Percentiles rank a stretch among this genome's conserved stretches.
phyloP scores from a whole-genome alignment of 768 basidiomycete species.

The Hygrocybe coccinea region DNA sequence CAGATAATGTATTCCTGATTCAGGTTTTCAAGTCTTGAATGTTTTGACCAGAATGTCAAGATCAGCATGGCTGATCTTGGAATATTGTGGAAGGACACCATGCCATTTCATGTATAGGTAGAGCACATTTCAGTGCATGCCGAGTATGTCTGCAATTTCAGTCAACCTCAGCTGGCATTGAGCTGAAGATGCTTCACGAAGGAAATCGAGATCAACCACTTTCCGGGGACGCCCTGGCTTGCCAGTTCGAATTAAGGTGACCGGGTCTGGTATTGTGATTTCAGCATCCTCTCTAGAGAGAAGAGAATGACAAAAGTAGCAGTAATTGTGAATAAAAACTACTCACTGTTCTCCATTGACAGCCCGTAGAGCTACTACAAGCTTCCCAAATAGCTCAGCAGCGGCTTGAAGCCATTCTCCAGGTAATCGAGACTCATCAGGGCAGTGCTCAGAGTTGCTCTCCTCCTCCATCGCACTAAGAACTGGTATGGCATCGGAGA shows the following conservation, averaged over 20 bases:
- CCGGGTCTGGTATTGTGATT: neutral
- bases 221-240: constrained; percentile 3
- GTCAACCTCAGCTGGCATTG: neutral
- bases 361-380: neutral
- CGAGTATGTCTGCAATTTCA: constrained; percentile 3
- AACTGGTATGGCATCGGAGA: neutral
- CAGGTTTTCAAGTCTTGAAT: constrained; percentile 10
- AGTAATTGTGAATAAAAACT: neutral
- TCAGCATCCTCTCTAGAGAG: neutral
- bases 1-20: constrained; percentile 27
- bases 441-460: too few relatives aligned
- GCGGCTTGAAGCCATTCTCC: neutral
- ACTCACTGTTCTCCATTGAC: neutral
- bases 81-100: constrained; percentile 1
- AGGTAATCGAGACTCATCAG: neutral
- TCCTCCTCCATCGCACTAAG: constrained; percentile 1
- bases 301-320: neutral
- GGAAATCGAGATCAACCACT: neutral
- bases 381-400: neutral
- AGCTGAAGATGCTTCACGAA: neutral
- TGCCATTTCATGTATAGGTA: neutral
- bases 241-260: neutral
- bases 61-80: neutral
- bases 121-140: constrained; percentile 4
- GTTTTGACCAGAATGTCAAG: constrained; percentile 4